phyloP scores from a whole-genome alignment of 306 rosid species.

The Pyrus bretschneideri region DNA sequence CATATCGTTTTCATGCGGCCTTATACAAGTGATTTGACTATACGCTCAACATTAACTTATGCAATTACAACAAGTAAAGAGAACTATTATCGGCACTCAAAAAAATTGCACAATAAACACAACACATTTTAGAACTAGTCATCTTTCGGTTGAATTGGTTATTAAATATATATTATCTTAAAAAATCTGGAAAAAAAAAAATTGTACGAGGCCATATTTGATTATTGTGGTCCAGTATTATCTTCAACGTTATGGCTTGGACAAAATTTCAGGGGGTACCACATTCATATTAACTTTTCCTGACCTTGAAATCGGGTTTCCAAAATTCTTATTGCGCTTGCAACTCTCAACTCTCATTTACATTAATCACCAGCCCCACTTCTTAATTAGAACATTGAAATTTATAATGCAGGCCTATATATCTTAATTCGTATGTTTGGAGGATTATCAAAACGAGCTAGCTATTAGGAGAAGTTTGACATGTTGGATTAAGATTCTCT shows the following conservation, averaged over 20 bases:
- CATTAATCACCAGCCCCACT: not conserved
- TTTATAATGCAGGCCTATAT: not conserved
- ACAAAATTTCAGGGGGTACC: conserved; percentile 5
- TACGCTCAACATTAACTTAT: too few species aligned
- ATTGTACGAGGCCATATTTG: not conserved
- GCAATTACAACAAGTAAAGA: too few species aligned
- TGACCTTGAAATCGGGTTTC: not conserved
- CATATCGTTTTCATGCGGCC: too few species aligned
- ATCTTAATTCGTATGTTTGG: not conserved
- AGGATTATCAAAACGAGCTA: not conserved
- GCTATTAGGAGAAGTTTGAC: not conserved
- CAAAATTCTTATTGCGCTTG: not conserved
- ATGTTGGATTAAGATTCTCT: too few species aligned
- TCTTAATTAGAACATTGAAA: not conserved
- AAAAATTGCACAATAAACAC: too few species aligned
- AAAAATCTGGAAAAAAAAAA: too few species aligned
- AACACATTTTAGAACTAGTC: too few species aligned
- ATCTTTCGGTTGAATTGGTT: too few species aligned
- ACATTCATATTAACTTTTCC: not conserved
- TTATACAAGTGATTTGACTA: too few species aligned
- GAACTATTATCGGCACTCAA: too few species aligned
- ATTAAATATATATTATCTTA: too few species aligned
- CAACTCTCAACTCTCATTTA: not conserved
- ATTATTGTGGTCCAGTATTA: conserved; percentile 17
- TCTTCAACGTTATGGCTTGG: conserved; percentile 8